A percentile compares a stretch with the other conserved stretches of the same genome.
Evolutionary conservation across 805 yeast genomes (phyloP).

Genomic region (Nakazawaea anatomiae): DNA sequence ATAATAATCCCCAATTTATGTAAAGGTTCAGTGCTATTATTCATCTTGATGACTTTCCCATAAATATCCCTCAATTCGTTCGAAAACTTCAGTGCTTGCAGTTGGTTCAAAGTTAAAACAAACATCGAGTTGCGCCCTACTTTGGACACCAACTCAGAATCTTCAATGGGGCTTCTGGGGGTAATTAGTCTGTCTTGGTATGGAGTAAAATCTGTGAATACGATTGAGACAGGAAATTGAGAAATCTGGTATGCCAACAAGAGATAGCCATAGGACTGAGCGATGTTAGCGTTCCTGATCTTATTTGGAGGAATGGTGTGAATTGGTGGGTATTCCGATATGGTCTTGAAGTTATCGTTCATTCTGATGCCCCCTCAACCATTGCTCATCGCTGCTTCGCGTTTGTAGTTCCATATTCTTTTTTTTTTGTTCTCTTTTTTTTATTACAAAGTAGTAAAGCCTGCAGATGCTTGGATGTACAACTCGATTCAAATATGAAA

Average conservation of each 20-base stretch:
- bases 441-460: neutral
- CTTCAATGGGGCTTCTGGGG: neutral
- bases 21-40: neutral
- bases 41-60: neutral
- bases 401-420: too few species aligned
- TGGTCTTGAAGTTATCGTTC: neutral
- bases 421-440: too few species aligned
- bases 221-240: neutral
- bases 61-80: neutral
- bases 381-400: too few species aligned
- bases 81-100: neutral
- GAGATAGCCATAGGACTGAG: neutral
- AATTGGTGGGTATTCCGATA: conserved; percentile 3
- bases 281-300: conserved; percentile 5
- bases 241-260: neutral
- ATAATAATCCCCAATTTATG: conserved; percentile 1
- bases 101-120: neutral
- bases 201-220: conserved; percentile 5
- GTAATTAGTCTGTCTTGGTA: neutral
- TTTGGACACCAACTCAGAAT: neutral
- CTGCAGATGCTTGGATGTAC: too few species aligned
- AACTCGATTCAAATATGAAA: neutral
- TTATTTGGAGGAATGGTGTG: neutral
- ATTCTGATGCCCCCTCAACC: too few species aligned
- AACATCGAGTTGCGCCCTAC: neutral